phyloP scores from a whole-genome alignment of 1,284 basidiomycete species.

The Anthracocystis setariae region DNA sequence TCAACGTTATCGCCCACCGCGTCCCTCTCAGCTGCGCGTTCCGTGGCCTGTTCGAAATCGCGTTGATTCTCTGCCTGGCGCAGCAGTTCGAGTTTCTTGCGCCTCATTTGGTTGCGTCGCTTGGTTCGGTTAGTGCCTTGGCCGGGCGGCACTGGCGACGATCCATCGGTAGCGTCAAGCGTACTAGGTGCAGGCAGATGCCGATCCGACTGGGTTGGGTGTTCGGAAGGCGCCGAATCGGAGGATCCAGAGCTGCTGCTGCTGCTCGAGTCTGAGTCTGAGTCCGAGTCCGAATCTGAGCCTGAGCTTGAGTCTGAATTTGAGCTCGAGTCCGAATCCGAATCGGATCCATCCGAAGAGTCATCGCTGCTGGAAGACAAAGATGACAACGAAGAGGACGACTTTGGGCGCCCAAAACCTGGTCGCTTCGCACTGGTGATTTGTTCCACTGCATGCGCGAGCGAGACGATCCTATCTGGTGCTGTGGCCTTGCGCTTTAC shows the following conservation, averaged over 20 bases:
- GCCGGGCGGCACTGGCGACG: conserved; percentile 33
- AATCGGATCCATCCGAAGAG: background rate
- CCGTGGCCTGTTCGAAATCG: conserved; percentile 3
- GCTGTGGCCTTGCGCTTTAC: background rate
- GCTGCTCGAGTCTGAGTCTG: too few species aligned
- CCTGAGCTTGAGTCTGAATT: conserved; percentile 4
- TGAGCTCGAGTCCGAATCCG: background rate
- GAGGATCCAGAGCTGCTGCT: conserved; percentile 8
- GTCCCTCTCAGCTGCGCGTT: conserved; percentile 6
- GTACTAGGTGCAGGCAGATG: background rate
- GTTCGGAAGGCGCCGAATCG: conserved; percentile 26
- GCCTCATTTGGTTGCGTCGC: conserved; percentile 47
- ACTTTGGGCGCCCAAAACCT: too few species aligned
- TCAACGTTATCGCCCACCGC: conserved; percentile 1
- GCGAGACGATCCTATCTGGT: background rate
- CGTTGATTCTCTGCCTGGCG: conserved; percentile 14
- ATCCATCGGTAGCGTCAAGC: background rate
- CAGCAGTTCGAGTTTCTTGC: conserved; percentile 11
- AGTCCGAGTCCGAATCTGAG: conserved; percentile 1
- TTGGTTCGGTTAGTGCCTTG: conserved; percentile 45
- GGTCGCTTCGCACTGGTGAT: background rate
- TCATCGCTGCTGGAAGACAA: conserved; percentile 2
- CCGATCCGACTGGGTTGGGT: conserved; percentile 7
- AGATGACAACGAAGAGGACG: conserved; percentile 10
- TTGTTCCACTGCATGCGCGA: background rate